Conservation (phyloP, 129 eudicot genomes). For the Mikania micrantha region DNA sequence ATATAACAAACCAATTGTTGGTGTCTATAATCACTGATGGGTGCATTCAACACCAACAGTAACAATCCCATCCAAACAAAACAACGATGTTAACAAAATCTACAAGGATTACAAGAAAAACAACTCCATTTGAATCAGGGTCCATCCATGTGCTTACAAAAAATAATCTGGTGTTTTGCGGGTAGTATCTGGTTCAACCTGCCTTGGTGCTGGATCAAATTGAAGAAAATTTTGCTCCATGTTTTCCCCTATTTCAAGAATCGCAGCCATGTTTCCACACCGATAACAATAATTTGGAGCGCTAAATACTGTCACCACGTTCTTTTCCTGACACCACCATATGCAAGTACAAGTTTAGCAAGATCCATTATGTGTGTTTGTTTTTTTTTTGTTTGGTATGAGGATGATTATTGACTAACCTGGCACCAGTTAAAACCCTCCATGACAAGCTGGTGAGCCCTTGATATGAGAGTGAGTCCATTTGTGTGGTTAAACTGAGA, state of each 20-base stretch:
- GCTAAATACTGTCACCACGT: constrained; percentile 86
- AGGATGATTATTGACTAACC: constrained; percentile 42
- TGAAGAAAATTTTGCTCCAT: constrained; percentile 96
- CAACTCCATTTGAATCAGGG: constrained; percentile 13
- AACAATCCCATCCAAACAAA: constrained; percentile 30
- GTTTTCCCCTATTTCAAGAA: constrained; percentile 85
- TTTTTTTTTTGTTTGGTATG: not conserved
- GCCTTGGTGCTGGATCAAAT: constrained; percentile 93
- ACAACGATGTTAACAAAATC: constrained; percentile 60
- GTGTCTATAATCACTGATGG: not conserved
- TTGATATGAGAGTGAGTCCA: constrained; percentile 74
- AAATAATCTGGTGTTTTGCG: constrained; percentile 94
- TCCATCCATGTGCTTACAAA: constrained; percentile 38
- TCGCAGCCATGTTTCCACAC: constrained; percentile 86
- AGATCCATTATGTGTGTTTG: not conserved
- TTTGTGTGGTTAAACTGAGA: constrained; percentile 83
- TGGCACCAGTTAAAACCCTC: constrained; percentile 91
- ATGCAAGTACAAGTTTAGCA: not conserved
- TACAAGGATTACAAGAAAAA: constrained; percentile 50
- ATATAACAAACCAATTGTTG: constrained; percentile 1
- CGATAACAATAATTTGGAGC: constrained; percentile 92
- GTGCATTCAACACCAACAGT: constrained; percentile 10
- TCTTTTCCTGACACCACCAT: constrained; percentile 51
- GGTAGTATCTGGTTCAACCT: constrained; percentile 88
- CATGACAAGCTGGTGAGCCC: constrained; percentile 94